Conservation (phyloP, 2,329 filamentous ascomycete species). For the Chalaropsis thielavioides region DNA sequence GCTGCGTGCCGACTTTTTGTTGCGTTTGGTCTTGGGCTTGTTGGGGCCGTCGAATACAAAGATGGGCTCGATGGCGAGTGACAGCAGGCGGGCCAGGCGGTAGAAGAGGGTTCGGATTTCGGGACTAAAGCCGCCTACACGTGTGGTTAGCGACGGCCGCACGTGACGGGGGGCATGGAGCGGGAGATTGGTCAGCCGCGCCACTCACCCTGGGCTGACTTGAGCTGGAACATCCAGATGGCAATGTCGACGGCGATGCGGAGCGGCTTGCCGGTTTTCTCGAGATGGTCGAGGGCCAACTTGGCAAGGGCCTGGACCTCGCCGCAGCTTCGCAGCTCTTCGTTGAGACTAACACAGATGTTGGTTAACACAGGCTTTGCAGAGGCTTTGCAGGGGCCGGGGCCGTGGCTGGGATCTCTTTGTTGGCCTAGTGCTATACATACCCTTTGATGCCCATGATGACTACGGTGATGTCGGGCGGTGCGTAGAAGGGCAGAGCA, state of each 20-base stretch:
- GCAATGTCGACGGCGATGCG: constrained; percentile 86
- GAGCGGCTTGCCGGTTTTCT: constrained; percentile 54
- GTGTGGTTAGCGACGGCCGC: background rate
- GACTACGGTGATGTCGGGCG: too few species aligned
- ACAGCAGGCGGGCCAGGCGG: constrained; percentile 62
- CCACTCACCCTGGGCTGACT: constrained; percentile 57
- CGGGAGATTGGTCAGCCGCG: too few species aligned
- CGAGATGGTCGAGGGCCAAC: constrained; percentile 63
- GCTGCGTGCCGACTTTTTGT: constrained; percentile 51
- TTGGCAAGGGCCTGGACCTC: constrained; percentile 68
- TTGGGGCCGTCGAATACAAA: constrained; percentile 84
- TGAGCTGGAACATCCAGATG: constrained; percentile 94
- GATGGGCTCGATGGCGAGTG: constrained; percentile 66
- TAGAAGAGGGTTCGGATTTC: constrained; percentile 88
- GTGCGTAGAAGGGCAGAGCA: too few species aligned
- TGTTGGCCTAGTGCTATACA: constrained; percentile 17
- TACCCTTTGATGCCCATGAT: constrained; percentile 55
- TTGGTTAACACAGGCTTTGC: constrained; percentile 14
- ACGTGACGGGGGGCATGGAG: too few species aligned
- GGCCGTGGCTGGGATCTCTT: too few species aligned
- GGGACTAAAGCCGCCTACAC: constrained; percentile 65
- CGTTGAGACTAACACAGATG: constrained; percentile 54
- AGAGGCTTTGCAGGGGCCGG: too few species aligned
- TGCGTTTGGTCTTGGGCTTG: constrained; percentile 77
- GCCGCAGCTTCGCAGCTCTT: constrained; percentile 66